Percentiles rank a stretch among this genome's conserved stretches.
phyloP scores from a whole-genome alignment of 176 grass and related monocot genomes.

The Microstegium vimineum region DNA sequence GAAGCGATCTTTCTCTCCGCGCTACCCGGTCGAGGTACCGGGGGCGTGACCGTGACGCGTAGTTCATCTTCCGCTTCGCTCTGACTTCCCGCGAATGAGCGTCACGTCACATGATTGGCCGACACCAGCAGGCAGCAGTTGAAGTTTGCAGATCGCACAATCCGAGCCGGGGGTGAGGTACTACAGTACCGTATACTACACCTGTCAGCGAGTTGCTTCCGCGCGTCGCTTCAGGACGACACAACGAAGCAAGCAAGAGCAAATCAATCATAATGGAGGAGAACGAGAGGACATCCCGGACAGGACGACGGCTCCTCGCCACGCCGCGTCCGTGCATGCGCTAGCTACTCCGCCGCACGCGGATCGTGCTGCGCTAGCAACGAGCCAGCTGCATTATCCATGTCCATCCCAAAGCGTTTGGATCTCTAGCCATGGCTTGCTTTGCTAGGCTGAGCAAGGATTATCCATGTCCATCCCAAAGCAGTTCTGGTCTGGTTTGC shows the following conservation, averaged over 20 bases:
- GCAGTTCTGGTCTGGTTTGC: too few species aligned
- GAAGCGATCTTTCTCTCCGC: background rate
- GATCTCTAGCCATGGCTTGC: too few species aligned
- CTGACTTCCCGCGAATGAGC: background rate
- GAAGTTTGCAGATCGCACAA: slow-evolving; percentile 10
- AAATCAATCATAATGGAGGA: background rate
- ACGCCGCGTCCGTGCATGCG: too few species aligned
- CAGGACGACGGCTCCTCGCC: background rate
- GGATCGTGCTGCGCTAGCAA: background rate
- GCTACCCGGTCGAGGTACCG: too few species aligned
- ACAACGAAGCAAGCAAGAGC: background rate
- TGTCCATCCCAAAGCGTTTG: too few species aligned
- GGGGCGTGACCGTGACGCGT: too few species aligned
- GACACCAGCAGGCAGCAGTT: background rate
- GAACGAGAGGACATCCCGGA: background rate
- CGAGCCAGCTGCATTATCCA: background rate
- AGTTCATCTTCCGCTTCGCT: background rate
- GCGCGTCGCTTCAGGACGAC: background rate
- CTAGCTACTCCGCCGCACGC: too few species aligned
- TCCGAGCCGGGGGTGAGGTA: background rate
- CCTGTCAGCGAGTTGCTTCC: background rate
- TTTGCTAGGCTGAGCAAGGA: too few species aligned
- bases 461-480: too few species aligned
- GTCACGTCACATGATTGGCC: background rate
- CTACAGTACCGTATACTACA: background rate